Base-by-base conservation (phyloP, 257 asterid genomes). In the Petunia axillaris region DNA sequence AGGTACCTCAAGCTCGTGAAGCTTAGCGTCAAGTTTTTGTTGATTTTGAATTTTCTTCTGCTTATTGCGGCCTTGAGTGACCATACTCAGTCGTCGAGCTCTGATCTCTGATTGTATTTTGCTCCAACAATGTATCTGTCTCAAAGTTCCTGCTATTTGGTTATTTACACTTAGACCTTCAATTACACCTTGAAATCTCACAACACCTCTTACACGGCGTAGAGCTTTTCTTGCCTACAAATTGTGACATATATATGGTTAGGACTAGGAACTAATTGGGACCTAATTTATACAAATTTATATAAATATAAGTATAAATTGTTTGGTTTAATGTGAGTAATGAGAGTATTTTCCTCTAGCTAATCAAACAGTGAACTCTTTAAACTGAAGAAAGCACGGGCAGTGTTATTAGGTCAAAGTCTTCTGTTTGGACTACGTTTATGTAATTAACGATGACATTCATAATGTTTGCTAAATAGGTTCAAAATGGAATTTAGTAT, bases 1-100 rank as follows among this genome's bases (percentile, higher is more conserved):
- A 52, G 57, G 11, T 84, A 89, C 96, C 97, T 91, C 94, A 54
- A 90, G 79, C n/a, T 90, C 93, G 39, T 93, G 94, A 78, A 93
- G 93, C 87, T 90, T 93, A 38, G 96, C 89, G 8, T 93, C 93
- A 6, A 91, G 91, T 82, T 90, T 90, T 57, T 88, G 76, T 85
- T 88, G 92, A 78, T 88, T 91, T 48, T 91, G 91, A 53, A 88
- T 87, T 80, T 89, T 89, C 74, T 84, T 93, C 84, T 89, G 96
- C 64, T 84, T 83, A 1, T 86, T 52, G 54, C 82, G 83, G 59
- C 89, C 87, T 68, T 90, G 91, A 1, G 82, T 85, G 50, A 93
- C 96, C 96, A 90, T 93, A 37, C 70, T 71, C 1, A 88, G 82
- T 80, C 97, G 79, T 36, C 96, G 85, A 79, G 91, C 88, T 78